Percentiles rank a stretch among this genome's conserved stretches.
phyloP scores from a whole-genome alignment of 164 flowering plant species.

The Piper betle region DNA sequence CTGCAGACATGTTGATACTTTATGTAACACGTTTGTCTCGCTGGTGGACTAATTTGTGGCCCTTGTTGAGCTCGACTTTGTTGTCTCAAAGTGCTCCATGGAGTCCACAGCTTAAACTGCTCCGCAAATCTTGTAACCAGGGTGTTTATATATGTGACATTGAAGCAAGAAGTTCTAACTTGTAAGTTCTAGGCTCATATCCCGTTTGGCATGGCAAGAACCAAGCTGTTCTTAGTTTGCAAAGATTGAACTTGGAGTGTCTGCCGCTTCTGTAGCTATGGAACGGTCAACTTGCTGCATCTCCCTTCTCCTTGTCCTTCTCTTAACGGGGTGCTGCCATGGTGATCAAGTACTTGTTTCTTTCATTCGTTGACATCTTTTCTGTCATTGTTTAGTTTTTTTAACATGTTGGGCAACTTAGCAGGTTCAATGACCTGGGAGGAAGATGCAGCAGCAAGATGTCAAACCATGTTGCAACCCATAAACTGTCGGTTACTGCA shows the following conservation, averaged over 20 bases:
- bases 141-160: too few species aligned
- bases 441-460: not conserved
- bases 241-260: too few species aligned
- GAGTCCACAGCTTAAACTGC: not conserved
- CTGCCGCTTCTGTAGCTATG: not conserved
- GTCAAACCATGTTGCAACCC: not conserved
- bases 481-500: not conserved
- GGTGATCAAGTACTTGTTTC: not conserved
- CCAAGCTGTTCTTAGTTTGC: too few species aligned
- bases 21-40: not conserved
- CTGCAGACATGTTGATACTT: not conserved
- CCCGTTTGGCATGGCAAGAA: too few species aligned
- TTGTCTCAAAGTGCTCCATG: not conserved
- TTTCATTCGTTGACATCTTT: not conserved
- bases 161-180: too few species aligned
- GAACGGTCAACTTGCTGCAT: not conserved
- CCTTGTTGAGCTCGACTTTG: not conserved
- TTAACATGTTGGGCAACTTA: not conserved
- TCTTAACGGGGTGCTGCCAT: not conserved
- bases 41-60: not conserved
- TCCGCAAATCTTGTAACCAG: not conserved
- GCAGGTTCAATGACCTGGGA: not conserved
- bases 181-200: not conserved
- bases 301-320: not conserved
- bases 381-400: too few species aligned